Base-by-base conservation (phyloP, 2,329 filamentous ascomycete genomes). In the Pseudogymnoascus sp. region DNA sequence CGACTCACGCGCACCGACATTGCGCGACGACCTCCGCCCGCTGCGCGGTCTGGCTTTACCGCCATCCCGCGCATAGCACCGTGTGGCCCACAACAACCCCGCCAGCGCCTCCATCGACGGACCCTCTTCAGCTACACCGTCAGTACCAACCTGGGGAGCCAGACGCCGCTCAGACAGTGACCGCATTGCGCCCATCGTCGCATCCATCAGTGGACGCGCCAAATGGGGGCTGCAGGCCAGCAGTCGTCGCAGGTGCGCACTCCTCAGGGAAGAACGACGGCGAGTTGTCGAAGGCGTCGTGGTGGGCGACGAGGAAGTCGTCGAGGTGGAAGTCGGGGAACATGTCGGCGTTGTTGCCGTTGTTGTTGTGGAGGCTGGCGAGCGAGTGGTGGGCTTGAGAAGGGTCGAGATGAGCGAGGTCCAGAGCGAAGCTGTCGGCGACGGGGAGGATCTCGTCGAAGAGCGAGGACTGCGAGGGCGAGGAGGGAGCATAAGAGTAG, bases 391-490 rank as follows among this genome's bases (percentile, higher is more conserved):
- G 42, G 42, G 42, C 16, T 8, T 26, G 21, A 47, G 42, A 47
- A 47, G 42, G 76, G 86, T 73, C 82, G 82, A 86, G 64, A 87
- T 84, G 79, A 87, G 86, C 79, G 82, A 84, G 80, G 78, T 85
- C 82, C 86, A 81, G 77, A 85, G 79, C 76, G 80, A 81, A 78
- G 77, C 82, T 79, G 80, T 85, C 78, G 88, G 86, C 80, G 78
- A 86, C 83, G 90, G 88, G 81, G 83, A 86, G 81, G 84, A 90
- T 81, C 82, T 83, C 83, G 81, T 84, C 86, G 88, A 87, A 78
- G 86, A 89, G 79, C 81, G 84, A 84, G 86, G 83, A 78, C 91
- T 90, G 84, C 86, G 85, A 74, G 76, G 86, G 81, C 90, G 74
- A 77, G 77, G 88, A 82, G 73, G 82, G 81, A 79, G 85, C 85